Base-by-base conservation (phyloP, 2,329 filamentous ascomycete species). In the Emergomyces orientalis region DNA sequence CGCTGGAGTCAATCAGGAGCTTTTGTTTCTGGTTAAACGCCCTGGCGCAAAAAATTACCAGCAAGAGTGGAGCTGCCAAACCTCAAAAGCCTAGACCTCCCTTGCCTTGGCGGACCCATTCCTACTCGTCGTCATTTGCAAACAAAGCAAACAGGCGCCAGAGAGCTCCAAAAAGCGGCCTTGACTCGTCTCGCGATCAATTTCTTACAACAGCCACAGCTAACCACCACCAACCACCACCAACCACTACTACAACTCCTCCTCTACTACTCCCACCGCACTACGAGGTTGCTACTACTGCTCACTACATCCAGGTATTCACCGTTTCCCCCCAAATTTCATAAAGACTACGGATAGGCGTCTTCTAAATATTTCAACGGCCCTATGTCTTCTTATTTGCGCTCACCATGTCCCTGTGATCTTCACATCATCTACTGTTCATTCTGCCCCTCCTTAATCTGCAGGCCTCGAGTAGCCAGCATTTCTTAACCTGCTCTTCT, bases 311-410 rank as follows among this genome's bases (percentile, higher is more conserved):
- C n/a, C 3, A n/a, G 32, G 32, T 7, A 55, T 55, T 56, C 34
- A 25, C n/a, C 34, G 13, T n/a, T 39, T 56, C n/a, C 34, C 39
- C n/a, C 13, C 19, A 14, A n/a, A 11, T 8, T 37, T 56, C 54
- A 11, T 37, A 34, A 4, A 56, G 27, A 37, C 49, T 1, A 30
- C 49, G 22, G 25, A 25, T 32, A 52, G 25, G 17, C 30, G 9
- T 37, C 19, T 22, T 55, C 9, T 56, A 39, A 19, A 39, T 59
- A 47, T 39, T 45, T 25, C 25, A 47, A 59, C 54, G 39, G 17
- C 71, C 74, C 49, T 61, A 55, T 61, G 37, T 54, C 59, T 39
- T 43, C 49, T 55, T 45, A 52, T 34, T 41, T 54, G 37, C 34
- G 59, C 30, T 54, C 49, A 30, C 34, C 47, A 22, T 61, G 37